These are phyloP conservation scores for Carex sylvatica DNA, from an alignment of 202 grass and related monocot species.

Conservation along the genomic window DNA sequence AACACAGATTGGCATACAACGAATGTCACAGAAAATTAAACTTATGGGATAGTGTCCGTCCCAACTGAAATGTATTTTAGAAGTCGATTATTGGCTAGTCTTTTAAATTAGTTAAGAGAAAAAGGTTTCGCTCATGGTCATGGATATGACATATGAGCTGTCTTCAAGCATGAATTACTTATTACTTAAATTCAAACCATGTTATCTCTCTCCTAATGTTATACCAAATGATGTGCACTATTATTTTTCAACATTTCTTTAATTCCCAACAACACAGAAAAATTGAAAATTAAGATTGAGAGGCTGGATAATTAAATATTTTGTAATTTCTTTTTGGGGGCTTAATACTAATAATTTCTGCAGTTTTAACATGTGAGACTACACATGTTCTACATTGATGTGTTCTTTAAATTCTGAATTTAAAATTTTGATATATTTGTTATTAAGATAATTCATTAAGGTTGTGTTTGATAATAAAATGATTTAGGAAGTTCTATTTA, in stretches of 20 bases:
- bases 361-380: too few relatives aligned
- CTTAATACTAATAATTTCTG: not conserved
- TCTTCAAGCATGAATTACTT: constrained; percentile 1
- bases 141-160: constrained; percentile 3
- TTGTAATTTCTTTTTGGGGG: too few relatives aligned
- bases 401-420: not conserved
- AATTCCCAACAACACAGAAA: not conserved
- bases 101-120: constrained; percentile 24
- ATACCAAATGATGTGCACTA: not conserved
- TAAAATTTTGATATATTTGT: not conserved
- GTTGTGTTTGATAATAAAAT: not conserved
- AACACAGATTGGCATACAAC: not conserved
- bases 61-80: constrained; percentile 11
- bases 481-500: not conserved
- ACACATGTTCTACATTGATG: not conserved
- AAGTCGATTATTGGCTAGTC: not conserved
- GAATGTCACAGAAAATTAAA: not conserved
- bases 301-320: too few relatives aligned
- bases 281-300: too few relatives aligned
- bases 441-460: not conserved
- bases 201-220: not conserved
- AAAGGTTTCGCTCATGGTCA: not conserved
- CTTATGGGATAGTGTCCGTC: not conserved
- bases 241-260: not conserved
- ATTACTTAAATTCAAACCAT: not conserved